Conservation (phyloP, 495 filamentous ascomycete species). For the Aspergillus saccharolyticus region DNA sequence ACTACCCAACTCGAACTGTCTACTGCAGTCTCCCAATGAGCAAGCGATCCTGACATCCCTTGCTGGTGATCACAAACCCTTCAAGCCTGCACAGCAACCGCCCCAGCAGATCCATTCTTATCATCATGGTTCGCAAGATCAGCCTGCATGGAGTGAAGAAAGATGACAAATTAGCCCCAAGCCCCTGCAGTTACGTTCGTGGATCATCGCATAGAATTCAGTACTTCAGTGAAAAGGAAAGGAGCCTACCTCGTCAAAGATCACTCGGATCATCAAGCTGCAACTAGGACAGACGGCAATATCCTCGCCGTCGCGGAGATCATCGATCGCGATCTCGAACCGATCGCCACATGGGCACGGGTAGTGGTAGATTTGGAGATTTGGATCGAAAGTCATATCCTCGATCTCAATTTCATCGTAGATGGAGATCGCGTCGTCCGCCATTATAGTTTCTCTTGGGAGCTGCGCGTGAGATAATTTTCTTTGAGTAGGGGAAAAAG, state of each 20-base stretch:
- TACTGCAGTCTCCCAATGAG: no score
- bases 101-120: slow-evolving; percentile 23
- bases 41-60: no score
- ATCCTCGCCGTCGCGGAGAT: slow-evolving; percentile 83
- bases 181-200: no score
- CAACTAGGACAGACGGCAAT: slow-evolving; percentile 95
- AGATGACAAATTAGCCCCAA: no score
- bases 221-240: not conserved
- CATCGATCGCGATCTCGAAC: slow-evolving; percentile 84
- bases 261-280: slow-evolving; percentile 90
- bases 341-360: slow-evolving; percentile 96
- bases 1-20: no score
- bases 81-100: slow-evolving; percentile 39
- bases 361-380: slow-evolving; percentile 83
- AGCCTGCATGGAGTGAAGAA: slow-evolving; percentile 21
- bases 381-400: slow-evolving; percentile 90
- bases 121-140: slow-evolving; percentile 41
- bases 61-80: no score
- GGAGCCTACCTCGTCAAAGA: slow-evolving; percentile 74
- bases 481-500: not conserved
- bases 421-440: slow-evolving; percentile 64
- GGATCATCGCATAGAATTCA: no score
- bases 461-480: not conserved
- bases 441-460: slow-evolving; percentile 55
- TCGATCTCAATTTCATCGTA: slow-evolving; percentile 99